A percentile compares a stretch with the other conserved stretches of the same genome.
phyloP scores from a whole-genome alignment of 345 rosid genomes.

The Arabidopsis suecica region DNA sequence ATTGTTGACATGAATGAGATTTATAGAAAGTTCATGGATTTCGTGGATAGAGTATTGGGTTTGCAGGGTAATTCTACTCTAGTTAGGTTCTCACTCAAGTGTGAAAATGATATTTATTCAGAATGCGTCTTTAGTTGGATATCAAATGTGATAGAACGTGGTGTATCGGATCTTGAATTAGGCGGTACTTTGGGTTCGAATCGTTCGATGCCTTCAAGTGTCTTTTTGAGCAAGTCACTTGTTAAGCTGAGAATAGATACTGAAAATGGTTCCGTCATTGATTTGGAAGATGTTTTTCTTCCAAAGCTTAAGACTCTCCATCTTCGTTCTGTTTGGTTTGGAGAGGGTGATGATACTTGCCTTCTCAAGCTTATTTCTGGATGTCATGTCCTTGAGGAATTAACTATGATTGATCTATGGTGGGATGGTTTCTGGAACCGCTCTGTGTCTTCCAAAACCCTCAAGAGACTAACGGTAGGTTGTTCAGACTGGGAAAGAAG shows the following conservation, averaged over 20 bases:
- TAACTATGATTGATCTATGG: neutral
- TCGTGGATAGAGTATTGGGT: constrained; percentile 1
- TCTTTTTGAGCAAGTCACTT: neutral
- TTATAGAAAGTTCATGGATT: neutral
- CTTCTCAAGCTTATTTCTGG: neutral
- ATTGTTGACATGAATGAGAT: neutral
- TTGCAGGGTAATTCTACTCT: neutral
- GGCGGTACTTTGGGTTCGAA: neutral
- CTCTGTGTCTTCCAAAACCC: neutral
- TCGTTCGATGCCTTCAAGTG: neutral
- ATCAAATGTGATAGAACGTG: neutral
- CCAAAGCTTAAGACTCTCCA: neutral
- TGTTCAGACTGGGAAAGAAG: neutral
- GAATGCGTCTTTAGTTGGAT: neutral
- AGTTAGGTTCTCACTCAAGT: neutral
- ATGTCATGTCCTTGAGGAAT: neutral
- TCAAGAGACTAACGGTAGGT: neutral
- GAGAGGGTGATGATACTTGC: neutral
- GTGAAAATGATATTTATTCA: neutral
- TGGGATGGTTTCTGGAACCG: neutral
- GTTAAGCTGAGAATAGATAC: neutral
- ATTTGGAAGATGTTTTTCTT: neutral
- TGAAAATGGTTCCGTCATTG: neutral
- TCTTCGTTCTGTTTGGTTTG: neutral
- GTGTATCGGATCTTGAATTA: neutral